A percentile compares a stretch with the other conserved stretches of the same genome.
These are phyloP conservation scores for Echites panduratus DNA, from an alignment of 257 asterid species.

Conservation along the genomic window DNA sequence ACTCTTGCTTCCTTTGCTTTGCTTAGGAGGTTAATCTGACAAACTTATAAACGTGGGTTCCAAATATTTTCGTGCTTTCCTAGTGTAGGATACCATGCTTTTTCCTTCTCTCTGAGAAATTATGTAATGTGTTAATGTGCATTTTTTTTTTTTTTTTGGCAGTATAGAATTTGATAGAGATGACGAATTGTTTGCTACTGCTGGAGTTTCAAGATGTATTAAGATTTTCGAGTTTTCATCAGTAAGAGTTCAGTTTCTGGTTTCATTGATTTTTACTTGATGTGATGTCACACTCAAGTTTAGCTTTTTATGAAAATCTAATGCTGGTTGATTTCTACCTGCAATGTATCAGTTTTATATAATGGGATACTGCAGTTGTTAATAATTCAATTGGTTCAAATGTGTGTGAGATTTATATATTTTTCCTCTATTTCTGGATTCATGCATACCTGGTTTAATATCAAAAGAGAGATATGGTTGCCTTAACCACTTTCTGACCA, in stretches of 20 bases:
- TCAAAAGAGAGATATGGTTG: background rate
- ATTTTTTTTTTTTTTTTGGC: slow-evolving; percentile 23
- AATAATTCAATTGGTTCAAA: background rate
- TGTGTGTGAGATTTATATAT: background rate
- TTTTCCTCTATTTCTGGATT: background rate
- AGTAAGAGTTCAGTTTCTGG: slow-evolving; percentile 31
- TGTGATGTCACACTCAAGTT: background rate
- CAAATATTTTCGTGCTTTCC: background rate
- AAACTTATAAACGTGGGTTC: background rate
- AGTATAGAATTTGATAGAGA: slow-evolving; percentile 82
- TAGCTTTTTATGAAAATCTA: background rate
- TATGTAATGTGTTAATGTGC: background rate
- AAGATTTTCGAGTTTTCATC: slow-evolving; percentile 65
- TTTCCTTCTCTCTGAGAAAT: background rate
- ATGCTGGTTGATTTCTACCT: background rate
- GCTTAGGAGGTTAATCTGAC: background rate
- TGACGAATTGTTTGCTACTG: slow-evolving; percentile 80
- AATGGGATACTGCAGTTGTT: background rate
- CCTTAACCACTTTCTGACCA: background rate
- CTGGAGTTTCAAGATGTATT: slow-evolving; percentile 71
- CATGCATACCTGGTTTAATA: background rate
- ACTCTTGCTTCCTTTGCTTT: background rate
- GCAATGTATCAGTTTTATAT: background rate
- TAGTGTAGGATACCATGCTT: background rate
- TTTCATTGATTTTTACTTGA: background rate